Percentiles rank a stretch among this genome's conserved stretches.
Evolutionary conservation across 768 basidiomycete species (phyloP).

Genomic region (Pleurotus pulmonarius): DNA sequence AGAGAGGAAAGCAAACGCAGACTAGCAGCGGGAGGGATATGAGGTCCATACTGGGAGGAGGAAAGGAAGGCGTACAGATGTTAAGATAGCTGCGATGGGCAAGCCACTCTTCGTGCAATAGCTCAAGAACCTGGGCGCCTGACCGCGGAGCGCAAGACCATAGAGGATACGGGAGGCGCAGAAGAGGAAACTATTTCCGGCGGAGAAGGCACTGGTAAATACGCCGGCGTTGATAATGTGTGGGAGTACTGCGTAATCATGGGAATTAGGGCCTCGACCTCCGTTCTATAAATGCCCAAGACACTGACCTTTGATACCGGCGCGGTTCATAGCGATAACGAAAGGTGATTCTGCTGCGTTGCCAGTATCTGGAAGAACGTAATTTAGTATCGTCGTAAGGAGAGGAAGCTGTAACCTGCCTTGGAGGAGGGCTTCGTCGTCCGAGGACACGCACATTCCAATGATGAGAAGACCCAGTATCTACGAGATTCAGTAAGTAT

Average conservation of each 20-base stretch:
- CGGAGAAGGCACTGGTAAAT: constrained; percentile 69
- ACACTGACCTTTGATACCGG: constrained; percentile 56
- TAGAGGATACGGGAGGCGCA: constrained; percentile 48
- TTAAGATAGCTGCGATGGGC: constrained; percentile 34
- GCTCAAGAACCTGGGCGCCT: constrained; percentile 39
- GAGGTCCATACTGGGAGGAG: too few species aligned
- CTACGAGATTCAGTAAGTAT: constrained; percentile 25
- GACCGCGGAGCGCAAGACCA: constrained; percentile 47
- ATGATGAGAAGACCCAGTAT: constrained; percentile 68
- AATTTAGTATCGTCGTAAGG: not conserved
- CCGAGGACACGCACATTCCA: constrained; percentile 74
- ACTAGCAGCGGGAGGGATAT: constrained; percentile 16
- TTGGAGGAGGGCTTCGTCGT: constrained; percentile 49
- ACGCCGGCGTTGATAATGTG: constrained; percentile 71
- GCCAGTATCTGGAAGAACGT: constrained; percentile 28
- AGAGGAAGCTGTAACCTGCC: constrained; percentile 10
- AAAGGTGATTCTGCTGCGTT: constrained; percentile 78
- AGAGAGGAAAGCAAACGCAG: constrained; percentile 40
- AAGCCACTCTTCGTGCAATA: constrained; percentile 44
- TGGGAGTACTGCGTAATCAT: constrained; percentile 36
- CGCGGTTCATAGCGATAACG: constrained; percentile 71
- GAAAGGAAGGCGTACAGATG: constrained; percentile 21
- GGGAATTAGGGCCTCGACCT: too few species aligned
- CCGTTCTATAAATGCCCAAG: not conserved
- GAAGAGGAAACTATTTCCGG: constrained; percentile 64